A percentile compares a stretch with the other conserved stretches of the same genome.
Conservation (phyloP, 192 early-diverging fungal genomes). For the Entomortierella beljakovae region DNA sequence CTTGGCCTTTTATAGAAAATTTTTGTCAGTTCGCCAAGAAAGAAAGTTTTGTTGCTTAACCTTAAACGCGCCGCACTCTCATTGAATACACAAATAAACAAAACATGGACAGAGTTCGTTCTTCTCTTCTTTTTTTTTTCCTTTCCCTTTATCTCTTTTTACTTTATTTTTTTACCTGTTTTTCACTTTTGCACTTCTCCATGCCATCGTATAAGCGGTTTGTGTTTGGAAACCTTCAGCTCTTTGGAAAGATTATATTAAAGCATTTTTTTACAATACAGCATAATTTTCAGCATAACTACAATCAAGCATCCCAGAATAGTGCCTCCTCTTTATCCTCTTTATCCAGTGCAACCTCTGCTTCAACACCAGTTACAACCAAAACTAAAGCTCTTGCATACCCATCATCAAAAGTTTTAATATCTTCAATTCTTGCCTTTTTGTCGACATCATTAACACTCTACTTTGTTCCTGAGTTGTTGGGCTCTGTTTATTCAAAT, state of each 20-base stretch:
- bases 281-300: neutral
- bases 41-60: too few species aligned
- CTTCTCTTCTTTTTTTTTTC: neutral
- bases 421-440: neutral
- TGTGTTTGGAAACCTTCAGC: neutral
- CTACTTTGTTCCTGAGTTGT: neutral
- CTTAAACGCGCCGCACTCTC: neutral
- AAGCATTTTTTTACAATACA: neutral
- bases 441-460: neutral
- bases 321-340: neutral
- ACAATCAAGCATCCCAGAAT: neutral
- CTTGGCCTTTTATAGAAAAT: too few species aligned
- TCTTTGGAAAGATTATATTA: neutral
- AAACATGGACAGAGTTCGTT: neutral
- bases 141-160: neutral
- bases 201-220: neutral
- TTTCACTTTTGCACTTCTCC: too few species aligned
- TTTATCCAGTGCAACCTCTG: neutral
- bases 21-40: too few species aligned
- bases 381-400: neutral
- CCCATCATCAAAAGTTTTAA: neutral
- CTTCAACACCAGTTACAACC: neutral
- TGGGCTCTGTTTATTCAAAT: too few species aligned
- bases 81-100: neutral
- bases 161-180: too few species aligned